Evolutionary conservation across 371 early-diverging fungal species (phyloP).

Genomic region (Lichtheimia hyalospora): DNA sequence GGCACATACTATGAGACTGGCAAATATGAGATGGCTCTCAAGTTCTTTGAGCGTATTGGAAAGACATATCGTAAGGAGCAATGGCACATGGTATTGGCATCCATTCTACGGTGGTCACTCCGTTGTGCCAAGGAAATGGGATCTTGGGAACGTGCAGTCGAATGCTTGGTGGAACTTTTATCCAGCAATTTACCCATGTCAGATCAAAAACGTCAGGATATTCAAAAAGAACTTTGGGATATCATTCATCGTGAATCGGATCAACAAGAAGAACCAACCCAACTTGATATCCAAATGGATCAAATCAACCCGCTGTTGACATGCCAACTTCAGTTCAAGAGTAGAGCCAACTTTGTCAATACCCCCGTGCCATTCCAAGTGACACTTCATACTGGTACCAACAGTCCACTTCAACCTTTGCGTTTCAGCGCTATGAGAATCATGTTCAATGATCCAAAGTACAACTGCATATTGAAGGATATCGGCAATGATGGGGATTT

Average conservation of each 20-base stretch:
- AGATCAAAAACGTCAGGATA: constrained; percentile 44
- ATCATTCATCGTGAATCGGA: constrained; percentile 17
- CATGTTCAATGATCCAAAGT: constrained; percentile 56
- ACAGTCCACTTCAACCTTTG: constrained; percentile 41
- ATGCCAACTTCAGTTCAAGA: constrained; percentile 54
- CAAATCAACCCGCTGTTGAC: constrained; percentile 64
- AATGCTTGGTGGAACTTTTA: constrained; percentile 73
- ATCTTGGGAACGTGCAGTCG: constrained; percentile 62
- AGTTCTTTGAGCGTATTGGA: constrained; percentile 86
- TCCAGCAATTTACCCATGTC: constrained; percentile 46
- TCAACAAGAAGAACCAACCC: constrained; percentile 18
- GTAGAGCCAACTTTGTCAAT: constrained; percentile 31
- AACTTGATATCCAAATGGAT: constrained; percentile 65
- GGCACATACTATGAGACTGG: constrained; percentile 75
- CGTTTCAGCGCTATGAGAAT: constrained; percentile 49
- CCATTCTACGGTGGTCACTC: constrained; percentile 66
- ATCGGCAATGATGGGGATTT: constrained; percentile 5
- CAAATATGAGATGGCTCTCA: constrained; percentile 83
- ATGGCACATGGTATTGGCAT: constrained; percentile 73
- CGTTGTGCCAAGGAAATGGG: constrained; percentile 74
- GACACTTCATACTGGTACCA: constrained; percentile 24
- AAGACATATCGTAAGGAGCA: constrained; percentile 87
- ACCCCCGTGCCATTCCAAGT: constrained; percentile 36
- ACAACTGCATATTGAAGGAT: constrained; percentile 31
- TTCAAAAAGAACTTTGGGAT: constrained; percentile 47